A percentile compares a stretch with the other conserved stretches of the same genome.
These are phyloP conservation scores for Phtheirospermum japonicum DNA, from an alignment of 257 asterid genomes.

Conservation along the genomic window DNA sequence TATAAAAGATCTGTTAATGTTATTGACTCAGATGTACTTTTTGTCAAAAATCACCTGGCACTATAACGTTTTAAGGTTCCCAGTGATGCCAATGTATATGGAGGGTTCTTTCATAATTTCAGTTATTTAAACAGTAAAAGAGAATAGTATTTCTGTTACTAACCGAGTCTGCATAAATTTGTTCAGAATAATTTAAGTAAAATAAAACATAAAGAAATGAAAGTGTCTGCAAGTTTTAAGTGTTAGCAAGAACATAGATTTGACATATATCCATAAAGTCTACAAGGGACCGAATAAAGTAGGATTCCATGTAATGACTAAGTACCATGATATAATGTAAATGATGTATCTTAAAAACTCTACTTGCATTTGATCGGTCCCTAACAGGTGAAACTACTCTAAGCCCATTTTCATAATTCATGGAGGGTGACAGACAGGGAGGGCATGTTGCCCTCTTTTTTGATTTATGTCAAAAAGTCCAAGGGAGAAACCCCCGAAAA, in stretches of 20 bases:
- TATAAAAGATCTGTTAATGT: background rate
- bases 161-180: slow-evolving; percentile 2
- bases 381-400: too few relatives aligned
- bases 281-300: background rate
- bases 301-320: background rate
- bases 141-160: background rate
- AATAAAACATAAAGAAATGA: background rate
- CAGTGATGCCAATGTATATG: background rate
- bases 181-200: background rate
- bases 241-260: background rate
- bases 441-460: too few relatives aligned
- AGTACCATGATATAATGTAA: too few relatives aligned
- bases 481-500: too few relatives aligned
- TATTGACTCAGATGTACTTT: background rate
- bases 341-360: too few relatives aligned
- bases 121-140: background rate
- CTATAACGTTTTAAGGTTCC: too few relatives aligned
- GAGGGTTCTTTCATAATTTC: background rate
- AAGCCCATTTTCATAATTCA: too few relatives aligned
- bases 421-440: too few relatives aligned
- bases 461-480: too few relatives aligned
- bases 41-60: background rate
- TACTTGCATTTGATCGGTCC: too few relatives aligned
- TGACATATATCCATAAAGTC: background rate
- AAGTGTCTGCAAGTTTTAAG: background rate